phyloP scores from a whole-genome alignment of 441 rosid species.

The Adansonia grandidieri region DNA sequence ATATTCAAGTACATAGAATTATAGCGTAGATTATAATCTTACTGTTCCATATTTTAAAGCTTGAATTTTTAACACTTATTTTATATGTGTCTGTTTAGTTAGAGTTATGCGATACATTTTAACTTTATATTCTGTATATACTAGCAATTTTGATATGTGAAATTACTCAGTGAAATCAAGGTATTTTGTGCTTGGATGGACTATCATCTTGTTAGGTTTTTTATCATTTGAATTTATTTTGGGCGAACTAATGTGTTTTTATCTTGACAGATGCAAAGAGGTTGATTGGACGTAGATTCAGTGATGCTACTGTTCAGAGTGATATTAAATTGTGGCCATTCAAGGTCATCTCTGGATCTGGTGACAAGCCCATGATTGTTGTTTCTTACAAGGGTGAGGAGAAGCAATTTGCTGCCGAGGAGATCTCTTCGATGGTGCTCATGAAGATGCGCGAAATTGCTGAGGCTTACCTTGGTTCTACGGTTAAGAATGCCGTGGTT shows the following conservation, averaged over 20 bases:
- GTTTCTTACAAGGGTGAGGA: slow-evolving; percentile 59
- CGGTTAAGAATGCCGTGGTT: slow-evolving; percentile 61
- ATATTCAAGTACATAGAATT: not conserved
- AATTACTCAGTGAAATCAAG: not conserved
- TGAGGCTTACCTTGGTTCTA: slow-evolving; percentile 57
- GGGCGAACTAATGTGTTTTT: not conserved
- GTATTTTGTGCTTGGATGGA: not conserved
- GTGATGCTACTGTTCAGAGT: slow-evolving; percentile 55
- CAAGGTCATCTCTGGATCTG: slow-evolving; percentile 57
- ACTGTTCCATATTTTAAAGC: not conserved
- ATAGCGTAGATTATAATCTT: not conserved
- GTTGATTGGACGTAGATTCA: slow-evolving; percentile 64
- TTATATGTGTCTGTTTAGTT: not conserved
- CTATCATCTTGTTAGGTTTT: not conserved
- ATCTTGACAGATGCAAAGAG: slow-evolving; percentile 56
- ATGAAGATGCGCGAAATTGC: slow-evolving; percentile 70
- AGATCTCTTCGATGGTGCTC: slow-evolving; percentile 68
- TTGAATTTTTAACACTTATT: not conserved
- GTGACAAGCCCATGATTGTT: slow-evolving; percentile 57
- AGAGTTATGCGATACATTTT: not conserved
- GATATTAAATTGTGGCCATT: slow-evolving; percentile 62
- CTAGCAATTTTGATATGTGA: not conserved
- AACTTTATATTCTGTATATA: not conserved
- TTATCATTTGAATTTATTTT: not conserved
- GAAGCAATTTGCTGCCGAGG: slow-evolving; percentile 59